Conservation (phyloP, 805 yeast genomes). For the Candida xiaguanensis region DNA sequence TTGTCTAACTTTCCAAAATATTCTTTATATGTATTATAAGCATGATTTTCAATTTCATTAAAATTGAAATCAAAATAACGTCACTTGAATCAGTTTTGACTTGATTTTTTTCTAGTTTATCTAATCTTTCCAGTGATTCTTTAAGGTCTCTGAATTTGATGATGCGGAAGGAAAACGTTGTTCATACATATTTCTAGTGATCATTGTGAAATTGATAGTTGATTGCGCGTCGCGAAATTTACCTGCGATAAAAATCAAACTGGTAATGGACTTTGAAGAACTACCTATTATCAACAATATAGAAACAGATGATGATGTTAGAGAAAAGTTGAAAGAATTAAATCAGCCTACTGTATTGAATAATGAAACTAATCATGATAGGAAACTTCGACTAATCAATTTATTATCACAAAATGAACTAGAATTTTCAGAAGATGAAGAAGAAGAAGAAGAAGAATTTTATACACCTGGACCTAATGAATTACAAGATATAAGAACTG, state of each 20-base stretch:
- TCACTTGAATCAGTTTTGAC: too few relatives aligned
- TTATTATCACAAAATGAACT: slow-evolving; percentile 9
- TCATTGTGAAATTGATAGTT: too few relatives aligned
- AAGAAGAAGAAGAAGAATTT: slow-evolving; percentile 70
- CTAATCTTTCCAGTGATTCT: too few relatives aligned
- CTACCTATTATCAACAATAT: slow-evolving; percentile 11
- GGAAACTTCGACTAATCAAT: slow-evolving; percentile 53
- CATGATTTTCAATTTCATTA: too few relatives aligned
- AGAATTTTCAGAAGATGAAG: slow-evolving; percentile 17
- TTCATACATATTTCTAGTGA: too few relatives aligned
- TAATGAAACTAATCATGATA: slow-evolving; percentile 58
- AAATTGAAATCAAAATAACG: too few relatives aligned
- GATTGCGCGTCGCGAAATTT: neutral
- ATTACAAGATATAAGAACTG: slow-evolving; percentile 48
- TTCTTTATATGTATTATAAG: too few relatives aligned
- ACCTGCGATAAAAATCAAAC: neutral
- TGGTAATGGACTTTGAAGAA: slow-evolving; percentile 9
- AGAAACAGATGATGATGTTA: slow-evolving; percentile 56
- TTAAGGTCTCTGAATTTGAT: too few relatives aligned
- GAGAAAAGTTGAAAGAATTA: slow-evolving; percentile 40
- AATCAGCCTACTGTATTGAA: slow-evolving; percentile 55
- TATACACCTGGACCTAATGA: slow-evolving; percentile 73
- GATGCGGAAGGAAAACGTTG: too few relatives aligned
- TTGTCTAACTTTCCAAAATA: too few relatives aligned
- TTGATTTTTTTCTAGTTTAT: too few relatives aligned